phyloP scores from a whole-genome alignment of 2,329 filamentous ascomycete genomes.

The Alternaria sp. region DNA sequence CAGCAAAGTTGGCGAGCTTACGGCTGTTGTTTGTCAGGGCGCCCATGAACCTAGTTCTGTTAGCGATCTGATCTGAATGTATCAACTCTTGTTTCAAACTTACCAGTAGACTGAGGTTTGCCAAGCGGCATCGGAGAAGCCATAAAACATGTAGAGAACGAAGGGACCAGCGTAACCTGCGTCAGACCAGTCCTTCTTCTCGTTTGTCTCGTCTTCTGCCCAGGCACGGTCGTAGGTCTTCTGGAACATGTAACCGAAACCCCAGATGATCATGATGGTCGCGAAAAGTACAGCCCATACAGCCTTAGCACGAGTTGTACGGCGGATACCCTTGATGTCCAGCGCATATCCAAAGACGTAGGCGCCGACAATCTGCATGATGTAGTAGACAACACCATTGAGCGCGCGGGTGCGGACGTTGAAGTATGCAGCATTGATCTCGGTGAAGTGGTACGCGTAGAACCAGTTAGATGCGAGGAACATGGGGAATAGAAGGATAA shows the following conservation, averaged over 20 bases:
- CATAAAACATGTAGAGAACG: conserved; percentile 91
- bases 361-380: conserved; percentile 80
- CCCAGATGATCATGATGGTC: conserved; percentile 82
- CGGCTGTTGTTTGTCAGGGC: conserved; percentile 91
- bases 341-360: conserved; percentile 76
- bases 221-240: conserved; percentile 62
- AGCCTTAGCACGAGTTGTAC: conserved; percentile 72
- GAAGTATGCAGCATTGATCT: conserved; percentile 75
- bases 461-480: conserved; percentile 84
- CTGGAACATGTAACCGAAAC: conserved; percentile 82
- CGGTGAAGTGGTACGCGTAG: conserved; percentile 81
- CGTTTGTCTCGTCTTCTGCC: conserved; percentile 33
- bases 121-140: conserved; percentile 88
- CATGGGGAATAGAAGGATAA: conserved; percentile 81
- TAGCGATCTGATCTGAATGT: neutral
- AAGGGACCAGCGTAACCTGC: conserved; percentile 78
- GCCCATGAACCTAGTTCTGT: conserved; percentile 68
- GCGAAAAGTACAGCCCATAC: conserved; percentile 70
- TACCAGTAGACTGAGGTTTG: conserved; percentile 95
- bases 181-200: conserved; percentile 71
- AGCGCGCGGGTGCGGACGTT: conserved; percentile 78
- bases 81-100: neutral
- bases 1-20: conserved; percentile 90
- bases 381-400: conserved; percentile 82
- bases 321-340: conserved; percentile 66